Evolutionary conservation across 441 rosid species (phyloP), one percentile per base, ranked within the genome.

Genomic region (Breynia disticha): DNA sequence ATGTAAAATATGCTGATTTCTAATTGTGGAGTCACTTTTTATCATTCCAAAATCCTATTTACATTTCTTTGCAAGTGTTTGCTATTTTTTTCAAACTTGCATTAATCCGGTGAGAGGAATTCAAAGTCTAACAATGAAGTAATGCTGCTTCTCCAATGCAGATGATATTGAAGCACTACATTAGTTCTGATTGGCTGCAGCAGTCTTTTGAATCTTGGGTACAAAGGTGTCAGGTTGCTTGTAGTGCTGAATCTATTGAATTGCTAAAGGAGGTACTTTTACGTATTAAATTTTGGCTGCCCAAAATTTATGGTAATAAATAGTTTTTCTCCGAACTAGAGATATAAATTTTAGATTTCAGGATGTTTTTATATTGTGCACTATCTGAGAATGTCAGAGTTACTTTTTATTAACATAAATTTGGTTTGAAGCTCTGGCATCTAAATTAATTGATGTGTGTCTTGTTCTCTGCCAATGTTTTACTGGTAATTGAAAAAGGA

Each of bases 231-330:
- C 80, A 79, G 49, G 72, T 59, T 60, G 93, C 87, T 59, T 61
- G 63, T 48, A 84, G 83, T 45, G 99, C 99, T 1, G 99, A 90
- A 80, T 75, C 81, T 11, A 50, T 90, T 63, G 98, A 95, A 71
- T 55, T 82, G 72, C 76, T 95, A 59, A 87, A 78, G 61, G 97
- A 95, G 94, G 99, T 94, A n/a, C n/a, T n/a, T n/a, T n/a, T n/a
- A 71, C 15, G 49, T 19, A 7, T 22, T 32, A 50, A 63, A 4
- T 43, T 50, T 5, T 46, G 32, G 42, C 38, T 50, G 47, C 47
- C 24, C 4, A 28, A 0, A 11, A 16, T n/a, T 16, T 39, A 17
- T 51, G 12, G 15, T 28, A 14, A 19, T 14, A 4, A n/a, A 10
- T 4, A 46, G 21, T 19, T 24, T 48, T 20, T n/a, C n/a, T 53